phyloP scores from a whole-genome alignment of 768 basidiomycete species.

The Boletus vermiculosoides region DNA sequence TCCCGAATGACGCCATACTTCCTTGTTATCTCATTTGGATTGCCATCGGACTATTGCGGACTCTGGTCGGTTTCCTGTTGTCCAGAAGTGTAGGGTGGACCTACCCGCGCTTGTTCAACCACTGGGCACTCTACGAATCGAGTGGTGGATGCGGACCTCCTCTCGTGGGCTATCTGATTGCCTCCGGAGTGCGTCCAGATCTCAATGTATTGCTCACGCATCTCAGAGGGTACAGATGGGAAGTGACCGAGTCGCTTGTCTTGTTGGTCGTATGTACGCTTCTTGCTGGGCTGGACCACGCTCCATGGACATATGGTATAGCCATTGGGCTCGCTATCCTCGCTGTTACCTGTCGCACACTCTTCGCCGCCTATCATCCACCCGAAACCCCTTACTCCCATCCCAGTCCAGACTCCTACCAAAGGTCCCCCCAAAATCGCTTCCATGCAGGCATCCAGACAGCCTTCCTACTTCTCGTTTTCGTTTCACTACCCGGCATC shows the following conservation, averaged over 20 bases:
- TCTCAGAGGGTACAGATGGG: constrained; percentile 15
- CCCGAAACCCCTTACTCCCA: background rate
- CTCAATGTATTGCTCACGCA: background rate
- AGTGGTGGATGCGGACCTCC: constrained; percentile 39
- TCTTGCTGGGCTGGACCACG: constrained; percentile 31
- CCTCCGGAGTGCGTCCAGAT: constrained; percentile 16
- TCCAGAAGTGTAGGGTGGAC: constrained; percentile 37
- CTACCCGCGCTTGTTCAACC: constrained; percentile 38
- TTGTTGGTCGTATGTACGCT: constrained; percentile 10
- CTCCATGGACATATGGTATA: constrained; percentile 41
- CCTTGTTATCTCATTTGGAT: constrained; percentile 26
- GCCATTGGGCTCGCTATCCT: constrained; percentile 28
- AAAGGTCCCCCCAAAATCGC: constrained; percentile 1
- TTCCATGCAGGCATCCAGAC: constrained; percentile 17
- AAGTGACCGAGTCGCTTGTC: constrained; percentile 13
- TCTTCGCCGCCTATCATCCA: background rate
- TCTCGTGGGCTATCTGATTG: constrained; percentile 25
- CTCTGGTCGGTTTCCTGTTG: constrained; percentile 21
- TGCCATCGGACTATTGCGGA: constrained; percentile 18
- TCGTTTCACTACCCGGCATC: constrained; percentile 7
- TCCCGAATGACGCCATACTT: constrained; percentile 4
- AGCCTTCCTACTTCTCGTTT: constrained; percentile 20
- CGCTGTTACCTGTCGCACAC: constrained; percentile 14
- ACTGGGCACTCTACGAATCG: constrained; percentile 40
- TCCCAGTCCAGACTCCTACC: background rate